Base-by-base conservation (phyloP, 805 yeast species). In the Phaffomyces opuntiae region DNA sequence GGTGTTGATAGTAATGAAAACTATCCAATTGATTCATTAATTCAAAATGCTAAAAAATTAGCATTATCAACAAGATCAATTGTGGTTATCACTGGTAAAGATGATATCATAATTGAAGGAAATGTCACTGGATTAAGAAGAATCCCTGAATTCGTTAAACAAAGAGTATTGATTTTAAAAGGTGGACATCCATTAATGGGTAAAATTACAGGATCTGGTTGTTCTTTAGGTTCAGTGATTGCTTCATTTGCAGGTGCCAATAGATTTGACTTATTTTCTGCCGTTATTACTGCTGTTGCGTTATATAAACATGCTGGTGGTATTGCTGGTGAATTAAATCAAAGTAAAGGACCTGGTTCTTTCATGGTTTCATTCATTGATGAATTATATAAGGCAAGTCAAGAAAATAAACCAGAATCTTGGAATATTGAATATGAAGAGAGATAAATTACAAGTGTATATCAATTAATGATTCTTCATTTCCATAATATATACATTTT, bases 151-250 rank as follows among this genome's bases (percentile, higher is more conserved):
- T 51, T 54, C 2, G 53, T 56, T 7, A 9, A 54, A 14, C 68
- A 66, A n/a, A 58, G 62, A 25, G 61, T 62, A 3, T 57, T 56
- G 3, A 53, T 57, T 3, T 57, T 80, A 5, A 47, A 55, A 9
- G 91, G 90, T 7, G 88, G 93, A 1, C 73, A 77, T 52, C 63
- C 64, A 19, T 53, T 80, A 16, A 80, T 87, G 83, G 81, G 82
- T 0, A 60, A 66, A 11, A 75, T 87, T 6, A 87, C 96, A 0
- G 96, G 95, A 0, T 70, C 89, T 3, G 96, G 96, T 0, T 88
- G 96, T 51, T 77, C 91, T 0, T 64, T 88, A 35, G 95, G 95
- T 1, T 79, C 89, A 39, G 73, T 78, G 0, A 77, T 87, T 44
- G 81, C 85, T 0, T 68, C 85, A 1, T 73, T 40, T 25, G 26